Evolutionary conservation across 2,329 filamentous ascomycete genomes (phyloP).

Genomic region (Ophiocordyceps camponoti-floridani): DNA sequence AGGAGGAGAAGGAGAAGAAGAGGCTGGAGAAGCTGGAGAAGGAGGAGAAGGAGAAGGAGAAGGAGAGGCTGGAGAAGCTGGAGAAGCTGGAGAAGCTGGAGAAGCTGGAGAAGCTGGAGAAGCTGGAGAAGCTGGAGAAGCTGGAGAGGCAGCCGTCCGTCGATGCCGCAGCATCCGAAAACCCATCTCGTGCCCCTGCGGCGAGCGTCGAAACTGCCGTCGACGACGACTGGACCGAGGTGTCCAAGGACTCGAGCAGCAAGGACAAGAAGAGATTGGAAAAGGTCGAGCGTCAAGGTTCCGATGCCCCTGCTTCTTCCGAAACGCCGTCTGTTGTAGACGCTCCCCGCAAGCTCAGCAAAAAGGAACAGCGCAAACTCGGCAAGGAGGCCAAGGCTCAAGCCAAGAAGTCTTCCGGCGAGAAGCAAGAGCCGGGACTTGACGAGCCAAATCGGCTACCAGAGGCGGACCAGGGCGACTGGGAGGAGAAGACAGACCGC

Average conservation of each 20-base stretch:
- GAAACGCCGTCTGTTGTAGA: slow-evolving; percentile 8
- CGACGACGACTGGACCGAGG: slow-evolving; percentile 8
- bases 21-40: slow-evolving; percentile 30
- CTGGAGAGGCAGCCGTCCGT: background rate
- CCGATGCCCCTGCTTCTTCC: slow-evolving; percentile 2
- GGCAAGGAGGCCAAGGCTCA: slow-evolving; percentile 17
- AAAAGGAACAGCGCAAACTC: slow-evolving; percentile 21
- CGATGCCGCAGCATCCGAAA: background rate
- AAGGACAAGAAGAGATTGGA: slow-evolving; percentile 31
- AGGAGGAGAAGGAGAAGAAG: slow-evolving; percentile 5
- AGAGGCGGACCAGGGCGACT: slow-evolving; percentile 7
- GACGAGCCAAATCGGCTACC: slow-evolving; percentile 3
- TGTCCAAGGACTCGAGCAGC: slow-evolving; percentile 20
- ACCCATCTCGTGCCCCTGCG: background rate
- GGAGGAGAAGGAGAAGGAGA: slow-evolving; percentile 12
- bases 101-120: slow-evolving; percentile 8
- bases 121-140: background rate
- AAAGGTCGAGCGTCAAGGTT: slow-evolving; percentile 12
- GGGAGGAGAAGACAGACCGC: slow-evolving; percentile 10
- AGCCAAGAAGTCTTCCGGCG: slow-evolving; percentile 10
- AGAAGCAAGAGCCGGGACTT: slow-evolving; percentile 2
- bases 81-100: slow-evolving; percentile 32
- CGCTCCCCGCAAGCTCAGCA: slow-evolving; percentile 10
- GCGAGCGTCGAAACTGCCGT: slow-evolving; percentile 1
- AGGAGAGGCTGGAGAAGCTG: slow-evolving; percentile 13